A percentile compares a stretch with the other conserved stretches of the same genome.
Conservation (phyloP, 2,329 filamentous ascomycete species). For the Alternaria brassicae region DNA sequence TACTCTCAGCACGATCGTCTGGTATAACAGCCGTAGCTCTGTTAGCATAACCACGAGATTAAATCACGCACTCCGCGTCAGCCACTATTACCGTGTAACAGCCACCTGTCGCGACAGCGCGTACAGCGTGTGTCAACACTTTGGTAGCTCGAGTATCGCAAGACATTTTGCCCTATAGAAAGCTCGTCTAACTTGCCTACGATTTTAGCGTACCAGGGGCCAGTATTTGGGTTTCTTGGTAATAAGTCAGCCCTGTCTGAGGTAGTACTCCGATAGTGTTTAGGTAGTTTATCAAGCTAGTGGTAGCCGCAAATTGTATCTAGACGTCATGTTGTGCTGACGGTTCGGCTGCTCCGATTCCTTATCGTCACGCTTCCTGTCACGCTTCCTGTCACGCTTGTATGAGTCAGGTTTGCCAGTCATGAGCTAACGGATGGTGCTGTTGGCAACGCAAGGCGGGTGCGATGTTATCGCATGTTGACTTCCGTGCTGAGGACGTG, state of each 20-base stretch:
- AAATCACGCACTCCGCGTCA: not conserved
- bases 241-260: not conserved
- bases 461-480: not conserved
- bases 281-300: not conserved
- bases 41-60: not conserved
- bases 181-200: not conserved
- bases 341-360: not conserved
- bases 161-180: not conserved
- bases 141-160: not conserved
- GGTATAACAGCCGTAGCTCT: not conserved
- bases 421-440: not conserved
- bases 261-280: not conserved
- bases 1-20: not conserved
- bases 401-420: not conserved
- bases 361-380: not conserved
- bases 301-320: conserved; percentile 2
- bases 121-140: not conserved
- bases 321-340: conserved; percentile 3
- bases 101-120: not conserved
- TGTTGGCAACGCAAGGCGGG: not conserved
- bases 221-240: not conserved
- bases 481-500: not conserved
- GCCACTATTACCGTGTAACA: not conserved
- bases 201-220: not conserved
- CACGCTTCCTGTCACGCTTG: not conserved